Base-by-base conservation (phyloP, 2,329 filamentous ascomycete species). In the Trichoderma sp. region DNA sequence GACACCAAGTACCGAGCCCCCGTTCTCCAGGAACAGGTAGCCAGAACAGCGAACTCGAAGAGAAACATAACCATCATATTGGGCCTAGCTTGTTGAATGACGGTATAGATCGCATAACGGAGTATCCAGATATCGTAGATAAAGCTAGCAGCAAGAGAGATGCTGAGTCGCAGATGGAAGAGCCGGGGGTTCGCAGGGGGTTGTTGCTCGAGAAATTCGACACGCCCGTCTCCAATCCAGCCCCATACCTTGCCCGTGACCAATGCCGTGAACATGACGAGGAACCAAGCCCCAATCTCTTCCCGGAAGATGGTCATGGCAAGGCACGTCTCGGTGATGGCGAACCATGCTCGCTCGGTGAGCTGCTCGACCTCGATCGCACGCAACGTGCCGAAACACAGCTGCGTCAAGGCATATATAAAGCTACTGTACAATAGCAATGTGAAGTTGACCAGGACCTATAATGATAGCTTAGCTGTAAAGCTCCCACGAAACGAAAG, bases 21-120 rank as follows among this genome's bases (percentile, higher is more conserved):
- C 0, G 94, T 97, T 62, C 95, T 94, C 67, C 90, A 85, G 1
- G 95, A 97, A 66, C 91, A 91, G 11, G 97, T 91, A 3, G 90
- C 87, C 73, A 98, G 84, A 57, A 99, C 91, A 47, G 95, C 95
- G 79, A 98, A 98, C 81, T 99, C 96, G 77, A 99, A 99, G 6
- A 97, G 90, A 78, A 99, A 99, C 94, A 99, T 98, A 74, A 99
- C 94, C 94, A 98, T 99, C 93, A 99, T 98, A 72, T 97, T 96
- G 0, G 95, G 94, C n/a, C 92, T 88, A 2, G 95, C 93, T 79
- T 97, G 91, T 71, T 93, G 90, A 64, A 98, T 90, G 36, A 98
- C 95, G 0, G 92, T 93, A 32, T 90, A 88, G 73, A 97, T 86
- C 72, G 92, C 91, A 80, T 97, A 98, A 63, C 87, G 87, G 74